A percentile compares a stretch with the other conserved stretches of the same genome.
phyloP scores from a whole-genome alignment of 2,329 filamentous ascomycete genomes.

The Penicillium capsulatum region DNA sequence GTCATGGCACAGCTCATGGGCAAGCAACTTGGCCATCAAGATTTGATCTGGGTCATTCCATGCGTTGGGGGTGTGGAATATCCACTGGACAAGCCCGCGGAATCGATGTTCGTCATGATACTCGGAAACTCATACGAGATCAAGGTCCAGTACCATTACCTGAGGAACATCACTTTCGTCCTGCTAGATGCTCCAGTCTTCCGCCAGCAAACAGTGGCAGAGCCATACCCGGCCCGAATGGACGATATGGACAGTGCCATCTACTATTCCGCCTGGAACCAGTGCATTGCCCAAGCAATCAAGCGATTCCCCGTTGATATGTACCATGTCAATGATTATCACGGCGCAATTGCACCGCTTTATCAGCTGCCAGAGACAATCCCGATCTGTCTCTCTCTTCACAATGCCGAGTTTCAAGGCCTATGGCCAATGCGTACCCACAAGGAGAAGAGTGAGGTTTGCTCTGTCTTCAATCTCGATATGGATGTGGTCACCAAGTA shows the following conservation, averaged over 20 bases:
- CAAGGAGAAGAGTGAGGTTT: conserved; percentile 60
- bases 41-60: conserved; percentile 63
- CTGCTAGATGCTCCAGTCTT: conserved; percentile 64
- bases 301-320: conserved; percentile 59
- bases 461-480: conserved; percentile 60
- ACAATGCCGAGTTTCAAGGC: conserved; percentile 67
- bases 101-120: conserved; percentile 60
- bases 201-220: conserved; percentile 57
- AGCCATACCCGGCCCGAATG: conserved; percentile 65
- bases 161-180: conserved; percentile 65
- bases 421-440: conserved; percentile 63
- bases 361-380: conserved; percentile 61
- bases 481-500: conserved; percentile 56
- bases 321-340: conserved; percentile 66
- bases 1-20: conserved; percentile 69
- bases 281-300: conserved; percentile 62
- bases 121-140: conserved; percentile 59
- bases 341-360: conserved; percentile 59
- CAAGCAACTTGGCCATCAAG: conserved; percentile 60
- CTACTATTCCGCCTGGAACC: conserved; percentile 67
- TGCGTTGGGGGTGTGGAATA: conserved; percentile 63
- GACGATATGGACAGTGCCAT: conserved; percentile 65
- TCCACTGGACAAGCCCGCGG: conserved; percentile 54
- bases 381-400: conserved; percentile 60
- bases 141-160: conserved; percentile 59